phyloP scores from a whole-genome alignment of 2,329 filamentous ascomycete genomes.

The Fusarium camptoceras region DNA sequence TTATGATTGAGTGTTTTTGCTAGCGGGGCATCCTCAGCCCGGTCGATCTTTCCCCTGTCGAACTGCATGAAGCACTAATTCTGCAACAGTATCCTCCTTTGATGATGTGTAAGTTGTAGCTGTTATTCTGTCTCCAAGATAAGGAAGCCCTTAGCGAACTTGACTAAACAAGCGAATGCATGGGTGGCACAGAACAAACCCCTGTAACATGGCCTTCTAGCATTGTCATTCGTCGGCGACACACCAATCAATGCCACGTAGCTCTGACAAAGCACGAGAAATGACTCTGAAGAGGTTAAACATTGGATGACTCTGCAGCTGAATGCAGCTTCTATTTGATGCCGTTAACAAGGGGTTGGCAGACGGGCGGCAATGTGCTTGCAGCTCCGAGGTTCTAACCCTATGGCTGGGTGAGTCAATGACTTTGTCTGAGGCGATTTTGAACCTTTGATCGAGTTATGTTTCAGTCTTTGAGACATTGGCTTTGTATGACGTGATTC shows the following conservation, averaged over 20 bases:
- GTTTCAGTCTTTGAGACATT: conserved; percentile 14
- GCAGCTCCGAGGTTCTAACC: background rate
- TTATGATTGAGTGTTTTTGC: conserved; percentile 22
- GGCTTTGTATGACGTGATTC: conserved; percentile 8
- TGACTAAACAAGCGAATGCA: conserved; percentile 23
- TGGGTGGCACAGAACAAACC: conserved; percentile 7
- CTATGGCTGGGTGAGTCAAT: conserved; percentile 13
- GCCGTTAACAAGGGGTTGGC: background rate
- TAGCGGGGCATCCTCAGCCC: conserved; percentile 20
- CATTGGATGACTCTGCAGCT: conserved; percentile 31
- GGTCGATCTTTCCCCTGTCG: conserved; percentile 38
- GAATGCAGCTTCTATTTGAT: conserved; percentile 25
- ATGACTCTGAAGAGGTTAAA: conserved; percentile 14
- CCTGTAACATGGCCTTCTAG: conserved; percentile 18
- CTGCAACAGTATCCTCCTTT: rapidly evolving
- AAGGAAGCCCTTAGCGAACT: conserved; percentile 24
- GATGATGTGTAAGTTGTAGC: rapidly evolving
- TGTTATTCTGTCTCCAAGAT: background rate
- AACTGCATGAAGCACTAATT: background rate
- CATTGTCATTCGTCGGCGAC: conserved; percentile 29
- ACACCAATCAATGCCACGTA: conserved; percentile 23
- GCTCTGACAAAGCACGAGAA: conserved; percentile 7
- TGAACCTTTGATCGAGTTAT: conserved; percentile 8
- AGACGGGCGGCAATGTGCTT: conserved; percentile 17
- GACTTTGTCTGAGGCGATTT: conserved; percentile 19